Conservation (phyloP, 495 filamentous ascomycete species). For the Penicillium pulvis region DNA sequence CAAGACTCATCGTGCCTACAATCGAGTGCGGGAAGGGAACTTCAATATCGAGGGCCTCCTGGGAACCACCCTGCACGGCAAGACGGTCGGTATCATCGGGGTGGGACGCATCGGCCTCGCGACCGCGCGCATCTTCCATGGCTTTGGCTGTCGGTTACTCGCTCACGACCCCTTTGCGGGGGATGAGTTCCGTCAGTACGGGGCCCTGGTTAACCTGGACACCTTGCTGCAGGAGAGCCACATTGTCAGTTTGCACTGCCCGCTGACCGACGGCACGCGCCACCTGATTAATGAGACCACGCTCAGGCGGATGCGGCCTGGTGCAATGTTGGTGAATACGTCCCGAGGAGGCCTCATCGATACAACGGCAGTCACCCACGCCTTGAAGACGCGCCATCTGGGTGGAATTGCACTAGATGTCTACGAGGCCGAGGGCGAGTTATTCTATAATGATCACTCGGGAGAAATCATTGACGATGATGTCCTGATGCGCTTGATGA, state of each 20-base stretch:
- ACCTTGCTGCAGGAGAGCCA: constrained; percentile 56
- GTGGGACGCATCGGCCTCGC: constrained; percentile 41
- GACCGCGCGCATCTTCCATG: constrained; percentile 49
- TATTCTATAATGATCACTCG: constrained; percentile 68
- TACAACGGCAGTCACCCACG: constrained; percentile 57
- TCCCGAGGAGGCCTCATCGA: constrained; percentile 66
- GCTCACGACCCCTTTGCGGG: constrained; percentile 58
- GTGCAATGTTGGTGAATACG: constrained; percentile 66
- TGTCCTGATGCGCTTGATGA: constrained; percentile 65
- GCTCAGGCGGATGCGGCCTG: constrained; percentile 57
- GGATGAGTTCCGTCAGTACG: constrained; percentile 50
- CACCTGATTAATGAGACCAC: constrained; percentile 61
- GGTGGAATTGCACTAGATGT: constrained; percentile 82
- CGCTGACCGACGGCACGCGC: constrained; percentile 58
- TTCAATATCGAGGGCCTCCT: constrained; percentile 67
- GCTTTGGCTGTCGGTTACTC: constrained; percentile 63
- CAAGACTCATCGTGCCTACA: constrained; percentile 70
- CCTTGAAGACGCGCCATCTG: constrained; percentile 61
- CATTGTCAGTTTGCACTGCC: constrained; percentile 67
- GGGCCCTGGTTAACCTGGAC: constrained; percentile 56
- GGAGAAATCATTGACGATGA: constrained; percentile 71
- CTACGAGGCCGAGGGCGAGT: constrained; percentile 72
- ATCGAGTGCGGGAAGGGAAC: constrained; percentile 71
- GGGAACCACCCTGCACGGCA: constrained; percentile 60
- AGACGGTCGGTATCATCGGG: constrained; percentile 52